phyloP scores from a whole-genome alignment of 1,284 basidiomycete species.

The Moniliophthora roreri region DNA sequence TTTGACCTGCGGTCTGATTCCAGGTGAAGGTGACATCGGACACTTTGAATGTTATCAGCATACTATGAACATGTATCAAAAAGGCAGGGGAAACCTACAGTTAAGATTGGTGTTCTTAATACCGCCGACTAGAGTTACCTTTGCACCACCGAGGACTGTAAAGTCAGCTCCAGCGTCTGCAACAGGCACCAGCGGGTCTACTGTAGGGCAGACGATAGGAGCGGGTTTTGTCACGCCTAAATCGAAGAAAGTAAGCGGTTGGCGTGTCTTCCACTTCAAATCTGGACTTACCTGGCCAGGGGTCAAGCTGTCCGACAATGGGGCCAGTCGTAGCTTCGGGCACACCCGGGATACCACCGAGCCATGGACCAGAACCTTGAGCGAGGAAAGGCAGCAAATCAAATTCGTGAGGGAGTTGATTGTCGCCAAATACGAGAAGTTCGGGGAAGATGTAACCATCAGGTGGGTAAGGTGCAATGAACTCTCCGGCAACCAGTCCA shows the following conservation, averaged over 20 bases:
- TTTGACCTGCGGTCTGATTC: slow-evolving; percentile 13
- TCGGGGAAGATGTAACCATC: slow-evolving; percentile 17
- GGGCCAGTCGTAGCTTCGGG: slow-evolving; percentile 16
- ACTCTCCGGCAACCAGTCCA: slow-evolving; percentile 15
- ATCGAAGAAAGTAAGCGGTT: not conserved
- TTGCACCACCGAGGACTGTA: slow-evolving; percentile 11
- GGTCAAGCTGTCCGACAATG: slow-evolving; percentile 18
- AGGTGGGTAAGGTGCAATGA: slow-evolving; percentile 14
- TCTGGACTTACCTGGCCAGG: slow-evolving; percentile 17
- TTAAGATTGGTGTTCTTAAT: slow-evolving; percentile 9
- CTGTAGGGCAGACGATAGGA: slow-evolving; percentile 8
- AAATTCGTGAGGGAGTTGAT: slow-evolving; percentile 17
- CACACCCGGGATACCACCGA: slow-evolving; percentile 19
- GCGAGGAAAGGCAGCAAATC: slow-evolving; percentile 14
- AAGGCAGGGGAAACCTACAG: not conserved
- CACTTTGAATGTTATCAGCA: not conserved
- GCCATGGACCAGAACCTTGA: slow-evolving; percentile 17
- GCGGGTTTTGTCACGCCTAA: slow-evolving; percentile 10
- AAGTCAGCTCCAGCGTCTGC: slow-evolving; percentile 17
- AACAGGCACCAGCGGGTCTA: slow-evolving; percentile 15
- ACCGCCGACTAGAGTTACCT: slow-evolving; percentile 13
- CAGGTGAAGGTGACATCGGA: slow-evolving; percentile 11
- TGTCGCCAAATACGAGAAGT: slow-evolving; percentile 15
- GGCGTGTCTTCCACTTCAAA: not conserved
- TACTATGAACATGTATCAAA: not conserved